These are phyloP conservation scores for Sparassis latifolia DNA, from an alignment of 1,284 basidiomycete species.

Conservation along the genomic window DNA sequence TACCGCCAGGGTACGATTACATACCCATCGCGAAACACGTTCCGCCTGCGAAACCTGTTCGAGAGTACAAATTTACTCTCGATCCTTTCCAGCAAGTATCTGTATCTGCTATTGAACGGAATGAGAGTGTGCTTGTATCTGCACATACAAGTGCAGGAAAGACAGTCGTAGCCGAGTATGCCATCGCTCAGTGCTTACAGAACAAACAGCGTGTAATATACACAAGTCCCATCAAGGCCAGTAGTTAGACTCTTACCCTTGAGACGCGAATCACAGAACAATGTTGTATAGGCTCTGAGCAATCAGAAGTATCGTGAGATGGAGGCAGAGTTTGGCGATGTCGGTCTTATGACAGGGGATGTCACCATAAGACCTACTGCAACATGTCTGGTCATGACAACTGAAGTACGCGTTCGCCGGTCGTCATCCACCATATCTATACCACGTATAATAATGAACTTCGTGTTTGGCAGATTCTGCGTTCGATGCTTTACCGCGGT, in stretches of 20 bases:
- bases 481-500: slow-evolving; percentile 98
- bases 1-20: slow-evolving; percentile 91
- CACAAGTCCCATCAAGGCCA: slow-evolving; percentile 98
- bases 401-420: slow-evolving; percentile 63
- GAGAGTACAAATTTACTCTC: slow-evolving; percentile 92
- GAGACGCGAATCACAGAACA: slow-evolving; percentile 12
- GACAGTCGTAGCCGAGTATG: slow-evolving; percentile 98
- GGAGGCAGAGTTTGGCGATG: slow-evolving; percentile 94
- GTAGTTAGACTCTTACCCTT: slow-evolving; percentile 22
- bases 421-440: background rate
- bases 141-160: slow-evolving; percentile 98
- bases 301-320: slow-evolving; percentile 99
- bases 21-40: slow-evolving; percentile 88
- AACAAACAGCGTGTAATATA: slow-evolving; percentile 96
- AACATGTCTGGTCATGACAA: slow-evolving; percentile 98
- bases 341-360: slow-evolving; percentile 99
- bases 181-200: slow-evolving; percentile 92
- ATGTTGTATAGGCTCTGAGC: slow-evolving; percentile 64
- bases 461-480: slow-evolving; percentile 67
- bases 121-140: slow-evolving; percentile 97
- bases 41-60: slow-evolving; percentile 86
- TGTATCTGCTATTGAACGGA: slow-evolving; percentile 91
- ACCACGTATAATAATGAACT: background rate
- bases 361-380: slow-evolving; percentile 99
- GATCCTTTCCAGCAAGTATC: slow-evolving; percentile 98